Evolutionary conservation across 2,329 filamentous ascomycete species (phyloP).

Genomic region (Cercospora beticola): DNA sequence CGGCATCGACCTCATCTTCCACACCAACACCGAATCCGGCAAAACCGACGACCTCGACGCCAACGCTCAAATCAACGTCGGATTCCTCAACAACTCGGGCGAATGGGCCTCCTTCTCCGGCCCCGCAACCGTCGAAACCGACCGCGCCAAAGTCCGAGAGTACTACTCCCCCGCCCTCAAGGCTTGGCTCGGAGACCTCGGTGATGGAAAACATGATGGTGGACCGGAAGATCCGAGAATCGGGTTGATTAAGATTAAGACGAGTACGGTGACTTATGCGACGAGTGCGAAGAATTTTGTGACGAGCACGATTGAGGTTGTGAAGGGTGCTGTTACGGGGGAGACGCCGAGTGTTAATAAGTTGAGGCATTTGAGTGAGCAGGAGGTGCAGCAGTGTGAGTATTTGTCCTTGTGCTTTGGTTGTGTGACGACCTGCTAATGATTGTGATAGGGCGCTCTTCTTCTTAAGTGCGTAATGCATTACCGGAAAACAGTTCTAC

Average conservation of each 20-base stretch:
- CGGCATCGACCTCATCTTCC: conserved; percentile 81
- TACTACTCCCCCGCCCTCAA: conserved; percentile 73
- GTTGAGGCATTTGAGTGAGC: conserved; percentile 68
- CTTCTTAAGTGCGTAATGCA: not conserved
- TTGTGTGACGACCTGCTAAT: not conserved
- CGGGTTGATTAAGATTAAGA: conserved; percentile 74
- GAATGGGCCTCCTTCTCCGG: conserved; percentile 90
- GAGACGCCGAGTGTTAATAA: conserved; percentile 71
- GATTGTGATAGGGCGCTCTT: conserved; percentile 5
- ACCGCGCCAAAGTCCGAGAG: conserved; percentile 67
- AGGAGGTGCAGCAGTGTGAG: conserved; percentile 62
- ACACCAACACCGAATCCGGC: conserved; percentile 85
- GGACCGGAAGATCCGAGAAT: conserved; percentile 79
- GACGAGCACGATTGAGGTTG: conserved; percentile 66
- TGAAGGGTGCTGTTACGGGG: conserved; percentile 72
- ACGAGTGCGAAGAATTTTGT: conserved; percentile 61
- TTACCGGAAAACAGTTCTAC: not conserved
- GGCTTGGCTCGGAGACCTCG: conserved; percentile 83
- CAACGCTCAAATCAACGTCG: conserved; percentile 75
- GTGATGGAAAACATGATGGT: conserved; percentile 79
- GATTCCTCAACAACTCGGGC: conserved; percentile 68
- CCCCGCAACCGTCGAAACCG: conserved; percentile 65
- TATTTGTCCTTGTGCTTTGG: not conserved
- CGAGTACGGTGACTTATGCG: conserved; percentile 70
- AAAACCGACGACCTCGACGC: conserved; percentile 78